Base-by-base conservation (phyloP, 805 yeast species). In the Candida incommunis region DNA sequence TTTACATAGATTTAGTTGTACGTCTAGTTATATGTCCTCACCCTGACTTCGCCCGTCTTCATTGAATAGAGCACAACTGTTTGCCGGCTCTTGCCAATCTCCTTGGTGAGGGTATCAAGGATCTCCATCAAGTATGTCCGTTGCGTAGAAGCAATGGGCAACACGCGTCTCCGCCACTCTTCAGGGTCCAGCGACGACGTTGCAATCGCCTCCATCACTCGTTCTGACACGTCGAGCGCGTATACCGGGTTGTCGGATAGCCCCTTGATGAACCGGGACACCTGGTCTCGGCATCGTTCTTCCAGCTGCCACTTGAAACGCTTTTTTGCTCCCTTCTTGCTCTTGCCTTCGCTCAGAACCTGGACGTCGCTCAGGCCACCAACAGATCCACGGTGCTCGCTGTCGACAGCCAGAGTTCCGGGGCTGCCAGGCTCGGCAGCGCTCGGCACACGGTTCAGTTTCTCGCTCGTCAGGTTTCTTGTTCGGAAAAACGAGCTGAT, bases 91-190 rank as follows among this genome's bases (percentile, higher is more conserved):
- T 76, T 76, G 1, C 75, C 54, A 2, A 81, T 76, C 52, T 90
- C 97, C 52, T 80, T 85, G 3, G 61, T 54, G 42, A 90, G 68
- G 1, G 85, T 75, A 50, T 74, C 77, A 59, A 82, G 82, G 13
- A 92, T 80, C 46, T 77, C 79, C 18, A 75, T 65, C 7, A 90
- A 80, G 63, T 82, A 88, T 45, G 87, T 85, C 59, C 86, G 71
- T 15, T 95, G 94, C 1, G 79, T 71, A 3, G 92, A 82, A n/a
- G 84, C 78, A 2, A 82, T 75, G 18, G 90, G 86, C 4, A 88
- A 83, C 3, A 90, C 86, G 52, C 83, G 82, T 54, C 94, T 72
- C 44, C 80, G 66, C 85, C 86, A 80, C 45, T 63, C 67, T 22
- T 63, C 67, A 13, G 54, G 51, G 25, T 49, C 49, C 9, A 63